Conservation (phyloP, 2,329 filamentous ascomycete genomes). For the Pezicula radicicola region DNA sequence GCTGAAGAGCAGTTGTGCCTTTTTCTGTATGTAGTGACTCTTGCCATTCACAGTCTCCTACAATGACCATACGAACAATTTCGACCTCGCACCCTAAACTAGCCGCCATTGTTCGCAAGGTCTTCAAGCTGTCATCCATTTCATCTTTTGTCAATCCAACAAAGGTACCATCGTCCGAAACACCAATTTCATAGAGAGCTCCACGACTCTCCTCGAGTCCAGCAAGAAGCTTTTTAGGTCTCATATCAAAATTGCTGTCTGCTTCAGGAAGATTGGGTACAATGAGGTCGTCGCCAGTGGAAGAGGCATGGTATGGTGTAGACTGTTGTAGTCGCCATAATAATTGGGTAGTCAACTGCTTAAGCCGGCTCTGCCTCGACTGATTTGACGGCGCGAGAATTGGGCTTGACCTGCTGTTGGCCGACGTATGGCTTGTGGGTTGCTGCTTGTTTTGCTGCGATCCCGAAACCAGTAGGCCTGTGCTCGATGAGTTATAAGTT, state of each 20-base stretch:
- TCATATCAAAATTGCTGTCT: slow-evolving; percentile 25
- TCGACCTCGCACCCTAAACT: slow-evolving; percentile 85
- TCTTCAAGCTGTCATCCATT: slow-evolving; percentile 84
- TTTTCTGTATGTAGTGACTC: slow-evolving; percentile 17
- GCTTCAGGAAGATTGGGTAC: not conserved
- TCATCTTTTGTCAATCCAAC: slow-evolving; percentile 87
- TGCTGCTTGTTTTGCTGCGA: slow-evolving; percentile 23
- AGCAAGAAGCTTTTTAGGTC: slow-evolving; percentile 59
- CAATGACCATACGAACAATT: slow-evolving; percentile 75
- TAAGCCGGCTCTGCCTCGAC: slow-evolving; percentile 76
- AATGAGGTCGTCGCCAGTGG: slow-evolving; percentile 40
- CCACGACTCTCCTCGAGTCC: slow-evolving; percentile 91
- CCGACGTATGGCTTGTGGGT: slow-evolving; percentile 8
- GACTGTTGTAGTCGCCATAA: slow-evolving; percentile 95
- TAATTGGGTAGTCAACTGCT: slow-evolving; percentile 91
- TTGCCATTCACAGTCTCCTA: slow-evolving; percentile 79
- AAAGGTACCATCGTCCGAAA: slow-evolving; percentile 89
- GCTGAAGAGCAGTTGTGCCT: slow-evolving; percentile 13
- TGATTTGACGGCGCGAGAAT: slow-evolving; percentile 43
- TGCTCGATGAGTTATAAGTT: slow-evolving; percentile 70
- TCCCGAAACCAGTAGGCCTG: slow-evolving; percentile 44
- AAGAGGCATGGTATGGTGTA: slow-evolving; percentile 82
- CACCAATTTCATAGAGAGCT: slow-evolving; percentile 93
- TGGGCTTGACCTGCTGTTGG: slow-evolving; percentile 6
- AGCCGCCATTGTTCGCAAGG: slow-evolving; percentile 85